Evolutionary conservation across 2,329 filamentous ascomycete genomes (phyloP), one percentile per base, ranked within the genome.

Genomic region (Niveomyces coronatus): DNA sequence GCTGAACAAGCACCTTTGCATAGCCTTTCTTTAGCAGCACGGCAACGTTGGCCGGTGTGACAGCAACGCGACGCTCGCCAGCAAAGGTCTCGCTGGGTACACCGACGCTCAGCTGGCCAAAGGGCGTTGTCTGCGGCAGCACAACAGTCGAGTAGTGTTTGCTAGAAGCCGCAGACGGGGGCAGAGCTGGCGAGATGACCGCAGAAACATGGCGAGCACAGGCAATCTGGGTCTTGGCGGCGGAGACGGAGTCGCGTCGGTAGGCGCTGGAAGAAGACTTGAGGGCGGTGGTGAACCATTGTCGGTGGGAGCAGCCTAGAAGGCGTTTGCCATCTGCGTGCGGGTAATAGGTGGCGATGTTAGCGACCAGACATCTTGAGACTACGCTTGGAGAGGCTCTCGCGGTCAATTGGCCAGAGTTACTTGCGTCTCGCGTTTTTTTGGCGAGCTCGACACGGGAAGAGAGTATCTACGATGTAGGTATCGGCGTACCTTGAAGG

Each of bases 21-120:
- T 86, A 91, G 23, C 86, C 87, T 57, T 93, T 94, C 57, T 93
- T 93, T 45, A 88, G 74, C 2, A 94, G 64, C 1, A 93, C 64
- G 2, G 79, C 73, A 13, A 87, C 84, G 63, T 94, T 94, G 46
- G 84, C 76, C 1, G 87, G 87, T 0, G 85, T 89, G 40, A 94
- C 70, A 20, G 87, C 85, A 11, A 94, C 86, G 35, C 87, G 82
- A 29, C 82, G 78, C 63, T 94, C 87, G 41, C 79, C 76, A 1
- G 78, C 74, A 50, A 74, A 86, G n/a, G 75, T 81, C 59, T 94
- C 87, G 41, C 73, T 76, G 11, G 85, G 85, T 4, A 91, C 74
- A 41, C 86, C 86, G 33, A 94, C 76, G 4, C 77, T 82, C 40
- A 94, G 70, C 31, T 79, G 67, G 15, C 71, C 64, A 57, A 87